phyloP scores from a whole-genome alignment of 495 filamentous ascomycete species.

The Tuber indicum region DNA sequence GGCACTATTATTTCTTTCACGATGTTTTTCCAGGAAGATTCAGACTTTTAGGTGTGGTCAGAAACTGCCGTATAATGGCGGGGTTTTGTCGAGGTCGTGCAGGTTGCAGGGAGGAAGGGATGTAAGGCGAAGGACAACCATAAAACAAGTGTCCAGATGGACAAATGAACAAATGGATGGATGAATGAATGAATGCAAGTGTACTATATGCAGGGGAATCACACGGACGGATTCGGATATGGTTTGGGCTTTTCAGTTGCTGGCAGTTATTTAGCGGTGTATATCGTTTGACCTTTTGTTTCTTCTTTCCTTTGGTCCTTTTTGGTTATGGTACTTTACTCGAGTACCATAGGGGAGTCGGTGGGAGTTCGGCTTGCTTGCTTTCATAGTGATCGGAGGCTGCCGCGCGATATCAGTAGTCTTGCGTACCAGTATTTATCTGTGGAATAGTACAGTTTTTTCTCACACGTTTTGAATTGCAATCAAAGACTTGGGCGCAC shows the following conservation, averaged over 20 bases:
- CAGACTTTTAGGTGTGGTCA: slow-evolving; percentile 58
- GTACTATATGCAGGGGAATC: neutral
- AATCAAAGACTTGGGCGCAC: neutral
- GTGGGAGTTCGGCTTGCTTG: neutral
- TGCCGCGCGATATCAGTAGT: neutral
- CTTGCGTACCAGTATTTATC: neutral
- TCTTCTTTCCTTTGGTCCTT: neutral
- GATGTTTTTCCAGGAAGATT: slow-evolving; percentile 96
- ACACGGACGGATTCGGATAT: neutral
- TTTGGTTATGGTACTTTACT: neutral
- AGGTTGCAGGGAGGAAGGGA: neutral
- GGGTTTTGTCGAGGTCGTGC: neutral
- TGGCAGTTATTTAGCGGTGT: neutral
- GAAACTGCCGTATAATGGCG: slow-evolving; percentile 36
- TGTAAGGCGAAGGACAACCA: neutral
- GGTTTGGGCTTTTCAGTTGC: neutral
- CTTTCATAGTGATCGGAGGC: neutral
- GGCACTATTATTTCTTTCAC: slow-evolving; percentile 95
- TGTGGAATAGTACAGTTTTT: neutral
- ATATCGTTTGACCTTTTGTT: neutral
- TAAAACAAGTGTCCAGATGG: neutral
- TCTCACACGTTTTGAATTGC: neutral
- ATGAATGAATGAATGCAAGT: neutral
- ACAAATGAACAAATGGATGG: neutral
- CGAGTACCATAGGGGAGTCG: neutral